phyloP scores from a whole-genome alignment of 352 stramenopile species.

The Phytophthora tentaculata region DNA sequence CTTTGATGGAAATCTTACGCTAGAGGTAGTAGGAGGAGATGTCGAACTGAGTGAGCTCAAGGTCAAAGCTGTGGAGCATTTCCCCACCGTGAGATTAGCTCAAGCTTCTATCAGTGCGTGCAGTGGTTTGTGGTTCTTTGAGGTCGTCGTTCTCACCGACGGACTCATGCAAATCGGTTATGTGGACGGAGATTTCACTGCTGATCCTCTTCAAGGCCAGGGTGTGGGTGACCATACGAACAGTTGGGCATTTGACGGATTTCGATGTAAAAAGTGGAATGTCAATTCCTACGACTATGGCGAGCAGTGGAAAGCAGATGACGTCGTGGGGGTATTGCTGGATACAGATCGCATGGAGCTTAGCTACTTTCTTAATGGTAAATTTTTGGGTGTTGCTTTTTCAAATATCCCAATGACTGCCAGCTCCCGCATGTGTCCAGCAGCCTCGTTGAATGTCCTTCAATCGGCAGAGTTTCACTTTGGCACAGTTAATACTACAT shows the following conservation, averaged over 20 bases:
- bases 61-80: constrained; percentile 74
- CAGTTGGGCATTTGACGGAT: constrained; percentile 94
- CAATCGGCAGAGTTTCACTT: constrained; percentile 88
- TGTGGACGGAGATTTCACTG: constrained; percentile 82
- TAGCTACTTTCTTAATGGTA: constrained; percentile 93
- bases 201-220: constrained; percentile 86
- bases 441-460: constrained; percentile 86
- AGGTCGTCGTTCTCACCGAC: constrained; percentile 89
- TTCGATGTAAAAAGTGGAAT: constrained; percentile 91
- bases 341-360: constrained; percentile 88
- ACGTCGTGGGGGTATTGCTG: constrained; percentile 88
- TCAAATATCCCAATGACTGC: constrained; percentile 46
- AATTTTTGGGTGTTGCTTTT: constrained; percentile 89
- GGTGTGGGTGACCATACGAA: constrained; percentile 91
- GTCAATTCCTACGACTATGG: constrained; percentile 86
- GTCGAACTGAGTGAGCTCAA: constrained; percentile 63
- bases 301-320: constrained; percentile 73
- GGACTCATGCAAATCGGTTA: constrained; percentile 96
- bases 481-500: constrained; percentile 25
- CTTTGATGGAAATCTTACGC: constrained; percentile 8
- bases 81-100: constrained; percentile 74
- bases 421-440: constrained; percentile 72
- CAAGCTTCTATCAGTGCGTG: constrained; percentile 55
- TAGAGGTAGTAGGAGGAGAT: constrained; percentile 75
- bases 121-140: constrained; percentile 90